Evolutionary conservation across 805 yeast species (phyloP), one percentile per base, ranked within the genome.

Genomic region (Sungouiella blattae): DNA sequence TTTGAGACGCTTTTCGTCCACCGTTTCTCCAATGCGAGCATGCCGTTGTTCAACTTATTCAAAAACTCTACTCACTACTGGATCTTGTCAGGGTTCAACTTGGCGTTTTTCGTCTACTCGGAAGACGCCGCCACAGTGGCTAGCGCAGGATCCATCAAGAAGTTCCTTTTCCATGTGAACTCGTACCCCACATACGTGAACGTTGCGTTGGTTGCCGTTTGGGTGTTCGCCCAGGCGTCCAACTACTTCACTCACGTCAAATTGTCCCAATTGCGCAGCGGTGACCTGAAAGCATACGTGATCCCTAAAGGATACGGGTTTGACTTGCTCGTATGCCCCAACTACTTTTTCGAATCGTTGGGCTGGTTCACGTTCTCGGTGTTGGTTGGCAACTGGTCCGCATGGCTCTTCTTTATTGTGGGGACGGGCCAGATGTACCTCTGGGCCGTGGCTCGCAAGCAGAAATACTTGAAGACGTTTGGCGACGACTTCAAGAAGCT

Each of bases 21-120:
- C 64, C 71, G 75, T 42, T 93, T 93, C 57, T 85, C 96, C 15
- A 69, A 79, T 39, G 80, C 87, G 17, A 93, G 98, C 11, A 93
- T 93, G 98, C 98, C 98, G 4, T 52, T 84, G 28, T 75, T 78
- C 57, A 85, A 87, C 61, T 63, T 93, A 40, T 85, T 91, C 73
- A 87, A 89, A 64, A 93, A 93, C 67, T 81, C 88, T 26, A 69
- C 75, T 46, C 97, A 93, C 60, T 93, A 93, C 64, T 91, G 97
- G 97, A 58, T 86, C n/a, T 67, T 91, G 46, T 83, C 88, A 36
- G 97, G 98, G 58, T 71, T 58, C 18, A 46, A 55, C 41, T 60
- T 78, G 41, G 74, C 79, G 3, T 64, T 62, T 43, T 78, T 75
- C 46, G 57, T 70, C 18, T 78, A 76, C 47, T 32, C 64, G 46